Evolutionary conservation across 1,284 basidiomycete species (phyloP).

Genomic region (Ganoderma meredithae): DNA sequence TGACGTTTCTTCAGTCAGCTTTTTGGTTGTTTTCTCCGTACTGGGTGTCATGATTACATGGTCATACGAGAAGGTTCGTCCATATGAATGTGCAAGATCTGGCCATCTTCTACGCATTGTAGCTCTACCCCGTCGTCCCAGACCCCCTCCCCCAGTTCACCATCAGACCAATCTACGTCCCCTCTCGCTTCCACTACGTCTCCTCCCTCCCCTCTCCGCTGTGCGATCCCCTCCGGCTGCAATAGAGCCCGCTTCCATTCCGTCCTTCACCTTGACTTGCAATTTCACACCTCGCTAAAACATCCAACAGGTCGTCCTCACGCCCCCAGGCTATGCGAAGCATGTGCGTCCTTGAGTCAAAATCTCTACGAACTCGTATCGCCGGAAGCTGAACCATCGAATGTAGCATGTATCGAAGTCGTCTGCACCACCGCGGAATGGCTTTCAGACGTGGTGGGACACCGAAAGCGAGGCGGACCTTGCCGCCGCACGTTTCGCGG

Average conservation of each 20-base stretch:
- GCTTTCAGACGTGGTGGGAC: slow-evolving; percentile 38
- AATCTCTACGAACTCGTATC: background rate
- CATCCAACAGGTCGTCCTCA: slow-evolving; percentile 60
- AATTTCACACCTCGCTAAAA: slow-evolving; percentile 4
- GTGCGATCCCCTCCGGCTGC: background rate
- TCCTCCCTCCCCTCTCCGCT: background rate
- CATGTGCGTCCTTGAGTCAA: slow-evolving; percentile 56
- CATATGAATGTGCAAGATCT: background rate
- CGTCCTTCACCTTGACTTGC: background rate
- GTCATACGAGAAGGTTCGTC: slow-evolving; percentile 70
- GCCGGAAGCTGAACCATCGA: background rate
- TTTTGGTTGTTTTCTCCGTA: slow-evolving; percentile 64
- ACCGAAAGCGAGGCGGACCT: slow-evolving; percentile 35
- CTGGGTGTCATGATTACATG: slow-evolving; percentile 76
- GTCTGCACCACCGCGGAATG: slow-evolving; percentile 36
- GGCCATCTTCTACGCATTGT: background rate
- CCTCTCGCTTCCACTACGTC: background rate
- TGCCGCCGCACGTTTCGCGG: slow-evolving; percentile 32
- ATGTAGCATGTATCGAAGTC: slow-evolving; percentile 42
- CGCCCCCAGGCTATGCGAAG: slow-evolving; percentile 72
- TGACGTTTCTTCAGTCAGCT: slow-evolving; percentile 54
- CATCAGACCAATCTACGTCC: background rate
- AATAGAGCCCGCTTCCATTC: background rate
- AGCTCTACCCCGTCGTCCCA: background rate
- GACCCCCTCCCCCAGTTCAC: background rate